These are phyloP conservation scores for Pelargonium citronellum DNA, from an alignment of 441 rosid species.

Conservation along the genomic window DNA sequence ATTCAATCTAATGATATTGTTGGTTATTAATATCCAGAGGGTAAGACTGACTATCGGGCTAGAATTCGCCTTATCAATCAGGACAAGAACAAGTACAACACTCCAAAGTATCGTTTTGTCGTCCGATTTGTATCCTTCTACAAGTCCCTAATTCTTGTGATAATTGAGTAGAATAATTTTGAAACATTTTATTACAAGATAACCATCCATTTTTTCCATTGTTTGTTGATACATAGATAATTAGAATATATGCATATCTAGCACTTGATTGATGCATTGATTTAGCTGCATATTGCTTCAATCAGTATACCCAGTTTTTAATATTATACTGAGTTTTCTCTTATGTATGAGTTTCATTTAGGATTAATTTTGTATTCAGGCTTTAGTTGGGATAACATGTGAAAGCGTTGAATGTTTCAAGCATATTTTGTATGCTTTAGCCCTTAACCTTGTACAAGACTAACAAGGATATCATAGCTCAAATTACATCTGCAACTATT, in stretches of 20 bases:
- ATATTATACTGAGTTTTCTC: not conserved
- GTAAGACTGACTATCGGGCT: conserved; percentile 77
- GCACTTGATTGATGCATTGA: not conserved
- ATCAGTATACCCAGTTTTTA: too few relatives aligned
- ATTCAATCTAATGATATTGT: not conserved
- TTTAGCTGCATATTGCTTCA: too few relatives aligned
- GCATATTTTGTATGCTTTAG: conserved; percentile 12
- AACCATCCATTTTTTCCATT: not conserved
- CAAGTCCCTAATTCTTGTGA: not conserved
- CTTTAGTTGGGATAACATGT: not conserved
- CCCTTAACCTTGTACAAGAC: conserved; percentile 36
- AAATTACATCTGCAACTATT: conserved; percentile 58
- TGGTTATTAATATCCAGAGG: conserved; percentile 33
- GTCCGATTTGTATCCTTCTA: conserved; percentile 60
- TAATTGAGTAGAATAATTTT: too few relatives aligned
- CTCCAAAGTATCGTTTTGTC: conserved; percentile 75
- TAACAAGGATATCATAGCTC: conserved; percentile 68
- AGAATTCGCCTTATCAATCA: conserved; percentile 76
- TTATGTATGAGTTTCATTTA: not conserved
- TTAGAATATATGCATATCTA: not conserved
- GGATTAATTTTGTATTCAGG: not conserved
- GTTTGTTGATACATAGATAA: not conserved
- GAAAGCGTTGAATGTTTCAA: not conserved
- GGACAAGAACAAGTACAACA: conserved; percentile 79
- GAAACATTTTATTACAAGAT: not conserved